phyloP scores from a whole-genome alignment of 768 basidiomycete genomes.

The Trametes maxima region DNA sequence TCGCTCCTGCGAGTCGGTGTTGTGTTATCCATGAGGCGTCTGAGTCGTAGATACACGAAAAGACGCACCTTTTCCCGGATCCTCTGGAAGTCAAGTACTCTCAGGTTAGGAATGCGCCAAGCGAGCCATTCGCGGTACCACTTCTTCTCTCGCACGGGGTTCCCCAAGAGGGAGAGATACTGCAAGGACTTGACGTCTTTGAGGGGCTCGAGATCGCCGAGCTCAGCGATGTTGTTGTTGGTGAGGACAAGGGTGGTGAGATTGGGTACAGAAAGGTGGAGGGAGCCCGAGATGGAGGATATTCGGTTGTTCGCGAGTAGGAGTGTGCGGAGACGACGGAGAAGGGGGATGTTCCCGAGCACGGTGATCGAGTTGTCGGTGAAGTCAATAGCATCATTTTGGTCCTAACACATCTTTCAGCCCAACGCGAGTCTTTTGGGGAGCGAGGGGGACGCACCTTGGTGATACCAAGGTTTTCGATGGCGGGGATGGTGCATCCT shows the following conservation, averaged over 20 bases:
- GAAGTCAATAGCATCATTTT: constrained; percentile 91
- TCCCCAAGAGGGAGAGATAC: constrained; percentile 77
- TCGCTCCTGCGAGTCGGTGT: constrained; percentile 63
- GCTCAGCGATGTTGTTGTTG: constrained; percentile 77
- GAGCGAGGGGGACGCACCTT: constrained; percentile 50
- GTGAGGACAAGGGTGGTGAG: constrained; percentile 82
- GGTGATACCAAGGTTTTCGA: constrained; percentile 96
- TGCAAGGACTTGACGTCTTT: constrained; percentile 74
- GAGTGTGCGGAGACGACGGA: constrained; percentile 82
- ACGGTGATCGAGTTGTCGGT: constrained; percentile 87
- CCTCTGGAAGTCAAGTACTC: constrained; percentile 94
- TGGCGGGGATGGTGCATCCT: constrained; percentile 94
- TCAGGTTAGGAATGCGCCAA: constrained; percentile 81
- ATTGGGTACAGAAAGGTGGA: constrained; percentile 84
- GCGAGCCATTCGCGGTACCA: constrained; percentile 97
- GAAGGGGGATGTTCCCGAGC: constrained; percentile 84
- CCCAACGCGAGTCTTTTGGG: neutral
- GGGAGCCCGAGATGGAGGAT: constrained; percentile 76
- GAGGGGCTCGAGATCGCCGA: constrained; percentile 84
- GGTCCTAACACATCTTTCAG: constrained; percentile 58
- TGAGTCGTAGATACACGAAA: neutral
- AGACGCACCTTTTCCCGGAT: constrained; percentile 88
- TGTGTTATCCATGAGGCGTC: neutral
- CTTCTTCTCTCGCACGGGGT: constrained; percentile 88
- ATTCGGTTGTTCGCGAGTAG: constrained; percentile 91